A percentile compares a stretch with the other conserved stretches of the same genome.
Conservation (phyloP, 2,329 filamentous ascomycete species). For the Trichoderma simmonsii region DNA sequence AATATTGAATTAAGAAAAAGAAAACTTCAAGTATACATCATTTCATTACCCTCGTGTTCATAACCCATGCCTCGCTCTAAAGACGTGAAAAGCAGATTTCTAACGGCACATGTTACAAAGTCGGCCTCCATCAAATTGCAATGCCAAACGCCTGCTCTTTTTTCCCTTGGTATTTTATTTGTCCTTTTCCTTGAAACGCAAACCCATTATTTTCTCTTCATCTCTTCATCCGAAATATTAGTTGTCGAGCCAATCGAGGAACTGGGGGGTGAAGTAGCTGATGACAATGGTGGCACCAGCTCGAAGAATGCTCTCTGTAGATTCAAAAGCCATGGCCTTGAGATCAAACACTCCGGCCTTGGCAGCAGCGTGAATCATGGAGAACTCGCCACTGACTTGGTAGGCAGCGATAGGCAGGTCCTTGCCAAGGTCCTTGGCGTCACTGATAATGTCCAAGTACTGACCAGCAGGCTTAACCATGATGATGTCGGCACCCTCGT, state of each 20-base stretch:
- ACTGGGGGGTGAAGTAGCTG: constrained; percentile 88
- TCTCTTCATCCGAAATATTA: constrained; percentile 28
- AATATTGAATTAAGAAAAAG: not conserved
- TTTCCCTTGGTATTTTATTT: not conserved
- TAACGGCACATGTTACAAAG: not conserved
- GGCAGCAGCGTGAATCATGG: constrained; percentile 95
- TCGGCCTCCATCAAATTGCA: not conserved
- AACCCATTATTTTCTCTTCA: not conserved
- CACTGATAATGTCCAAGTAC: constrained; percentile 95
- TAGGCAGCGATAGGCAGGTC: constrained; percentile 94
- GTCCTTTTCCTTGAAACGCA: not conserved
- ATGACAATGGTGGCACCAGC: constrained; percentile 92
- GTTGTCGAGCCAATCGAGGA: constrained; percentile 63
- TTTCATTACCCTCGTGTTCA: not conserved
- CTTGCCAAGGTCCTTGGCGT: constrained; percentile 89
- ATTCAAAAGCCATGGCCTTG: constrained; percentile 91
- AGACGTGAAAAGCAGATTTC: not conserved
- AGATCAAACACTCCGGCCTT: constrained; percentile 96
- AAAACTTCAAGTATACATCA: not conserved
- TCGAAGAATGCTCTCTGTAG: constrained; percentile 86
- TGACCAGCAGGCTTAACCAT: constrained; percentile 98
- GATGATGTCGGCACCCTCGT: constrained; percentile 93
- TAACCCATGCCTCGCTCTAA: not conserved
- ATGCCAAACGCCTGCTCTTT: constrained; percentile 5
- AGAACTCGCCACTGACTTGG: constrained; percentile 94